Base-by-base conservation (phyloP, 2,329 filamentous ascomycete species). In the Sporothrix humicola region DNA sequence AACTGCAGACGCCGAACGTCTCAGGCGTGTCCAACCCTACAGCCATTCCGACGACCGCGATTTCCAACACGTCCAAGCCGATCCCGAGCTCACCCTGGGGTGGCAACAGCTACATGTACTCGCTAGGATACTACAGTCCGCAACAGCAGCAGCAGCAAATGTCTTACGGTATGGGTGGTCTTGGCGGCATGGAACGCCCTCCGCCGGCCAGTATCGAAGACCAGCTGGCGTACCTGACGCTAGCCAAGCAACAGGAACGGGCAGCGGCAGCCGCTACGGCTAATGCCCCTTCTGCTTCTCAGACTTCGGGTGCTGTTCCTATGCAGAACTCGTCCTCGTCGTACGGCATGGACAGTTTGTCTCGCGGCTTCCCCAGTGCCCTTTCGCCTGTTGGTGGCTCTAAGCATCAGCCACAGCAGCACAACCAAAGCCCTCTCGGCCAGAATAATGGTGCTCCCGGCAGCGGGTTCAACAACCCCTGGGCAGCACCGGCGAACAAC, bases 21-120 rank as follows among this genome's bases (percentile, higher is more conserved):
- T 20, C 61, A 20, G 23, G 20, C 12, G 61, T 23, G 20, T 66
- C 61, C 10, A 48, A 23, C 42, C 48, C 61, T 7, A 7, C 31
- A 37, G 5, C 3, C 46, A 44, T 44, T 46, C 23, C 48, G 15
- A 4, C 71, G 7, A n/a, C 23, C 0, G 15, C 68, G 1, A 26
- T 52, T 17, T 37, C 65, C 1, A 17, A 15, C 17, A 12, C 77
- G 2, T 77, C 77, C 5, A 83, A 81, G 75, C 70, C 81, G 6
- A 81, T 85, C 42, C 83, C 83, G 3, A 83, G 77, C 66, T 80
- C 88, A 50, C 87, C 87, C 1, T 89, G 87, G 87, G 81, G 23
- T 15, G 56, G 50, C 52, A 72, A 37, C 56, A 65, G 73, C 54
- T 69, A 72, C 54, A 72, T 50, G 12, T 48, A 26, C 72, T 70